Base-by-base conservation (phyloP, 257 asterid species). In the Cordia subcordata region DNA sequence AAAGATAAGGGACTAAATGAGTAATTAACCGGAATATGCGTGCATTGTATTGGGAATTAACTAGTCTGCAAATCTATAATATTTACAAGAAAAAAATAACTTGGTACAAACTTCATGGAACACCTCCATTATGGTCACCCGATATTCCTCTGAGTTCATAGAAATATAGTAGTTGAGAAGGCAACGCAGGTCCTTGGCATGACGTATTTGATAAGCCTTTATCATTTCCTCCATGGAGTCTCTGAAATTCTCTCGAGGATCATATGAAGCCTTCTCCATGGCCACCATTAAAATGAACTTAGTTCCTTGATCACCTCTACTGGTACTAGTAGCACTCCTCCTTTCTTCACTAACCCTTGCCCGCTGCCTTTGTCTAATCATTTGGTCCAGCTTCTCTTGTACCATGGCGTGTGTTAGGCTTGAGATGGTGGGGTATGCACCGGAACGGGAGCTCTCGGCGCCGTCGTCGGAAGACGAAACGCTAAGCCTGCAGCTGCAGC, bases 371-470 rank as follows among this genome's bases (percentile, higher is more conserved):
- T 68, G 85, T 49, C 73, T 76, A 37, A 88, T 88, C 86, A 88
- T 81, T 63, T 60, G 77, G 33, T 81, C 96, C 16, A 88, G 69
- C 80, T 77, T 81, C 57, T 83, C 86, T 58, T 85, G 95, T 32
- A 88, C 93, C 93, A 85, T 81, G 40, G 95, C 90, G 46, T 88
- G 90, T 39, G 90, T 74, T 40, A 78, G 58, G 79, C 86, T 81
- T n/a, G 90, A 88, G 40, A 85, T 67, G 0, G 77, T 53, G 11
- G 71, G 79, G 52, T 72, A 53, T 46, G 81, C 65, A 15, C 32
- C 74, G 11, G 90, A 65, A 17, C 5, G 23, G 10, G 82, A 76
- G 67, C 78, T 81, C 44, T 79, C 94, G 5, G 77, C 65, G 65
- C 73, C 87, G 57, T 81, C 90, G 3, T 73, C 61, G 3, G 80